Evolutionary conservation across 108 stramenopile genomes (phyloP), one percentile per base, ranked within the genome.

Genomic region (Chaetoceros tenuissimus): DNA sequence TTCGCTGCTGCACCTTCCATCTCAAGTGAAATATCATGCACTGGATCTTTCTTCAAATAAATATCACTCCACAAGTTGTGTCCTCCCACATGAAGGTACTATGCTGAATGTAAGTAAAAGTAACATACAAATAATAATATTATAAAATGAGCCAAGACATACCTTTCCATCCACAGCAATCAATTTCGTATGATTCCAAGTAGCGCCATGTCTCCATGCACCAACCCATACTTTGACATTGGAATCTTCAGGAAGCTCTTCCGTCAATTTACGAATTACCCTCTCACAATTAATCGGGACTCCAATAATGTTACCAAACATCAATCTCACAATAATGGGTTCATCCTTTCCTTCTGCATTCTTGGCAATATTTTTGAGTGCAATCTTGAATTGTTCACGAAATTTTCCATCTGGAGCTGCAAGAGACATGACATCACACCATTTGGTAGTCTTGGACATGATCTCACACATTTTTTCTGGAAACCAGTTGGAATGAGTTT

Each of bases 131-230:
- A n/a, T n/a, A n/a, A n/a, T n/a, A n/a, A n/a, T n/a, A n/a, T n/a
- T n/a, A n/a, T n/a, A n/a, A n/a, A n/a, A n/a, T n/a, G n/a, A n/a
- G n/a, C n/a, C n/a, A n/a, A n/a, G n/a, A n/a, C n/a, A n/a, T n/a
- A n/a, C n/a, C n/a, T 74, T 73, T 26, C 80, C 76, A 58, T 81
- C 80, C 10, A 81, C 76, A n/a, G 80, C 80, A 62, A 81, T 78
- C 21, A 81, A 55, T 48, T 81, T 81, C 57, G 76, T 66, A 60
- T 81, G 80, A 69, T 81, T 81, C 80, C 80, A 81, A 28, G 46
- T 60, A 29, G 73, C 66, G 5, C 74, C 80, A 47, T 68, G 74
- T 7, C 80, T 62, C 80, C 80, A 81, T 22, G 73, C 70, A 19
- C 80, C 80, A 22, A 77, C 80, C 80, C 80, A 81, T 20, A 81